These are phyloP conservation scores for Hypericum androsaemum DNA, from an alignment of 345 rosid genomes.

Conservation along the genomic window DNA sequence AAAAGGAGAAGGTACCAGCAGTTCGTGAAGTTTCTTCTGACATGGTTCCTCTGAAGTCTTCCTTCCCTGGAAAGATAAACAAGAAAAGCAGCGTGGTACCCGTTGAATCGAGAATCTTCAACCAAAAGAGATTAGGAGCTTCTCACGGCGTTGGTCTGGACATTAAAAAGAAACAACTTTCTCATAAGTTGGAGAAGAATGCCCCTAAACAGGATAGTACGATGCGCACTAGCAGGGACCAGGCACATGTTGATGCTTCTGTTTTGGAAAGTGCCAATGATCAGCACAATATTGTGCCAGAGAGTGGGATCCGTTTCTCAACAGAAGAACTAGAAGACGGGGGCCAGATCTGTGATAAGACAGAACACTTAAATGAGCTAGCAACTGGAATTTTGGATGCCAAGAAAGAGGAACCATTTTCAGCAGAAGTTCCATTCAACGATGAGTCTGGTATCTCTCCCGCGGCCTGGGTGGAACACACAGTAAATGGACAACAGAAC, in stretches of 20 bases:
- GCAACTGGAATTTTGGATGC: constrained; percentile 15
- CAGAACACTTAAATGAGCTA: constrained; percentile 20
- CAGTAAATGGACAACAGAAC: constrained; percentile 35
- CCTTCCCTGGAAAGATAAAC: constrained; percentile 38
- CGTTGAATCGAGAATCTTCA: constrained; percentile 41
- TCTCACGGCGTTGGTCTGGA: constrained; percentile 18
- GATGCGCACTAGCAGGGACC: constrained; percentile 21
- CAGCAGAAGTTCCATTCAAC: constrained; percentile 13
- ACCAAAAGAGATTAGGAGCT: constrained; percentile 38
- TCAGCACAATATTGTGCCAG: constrained; percentile 17
- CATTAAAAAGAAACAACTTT: constrained; percentile 21
- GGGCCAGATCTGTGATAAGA: constrained; percentile 17
- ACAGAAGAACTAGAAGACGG: constrained; percentile 20
- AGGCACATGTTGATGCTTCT: constrained; percentile 21
- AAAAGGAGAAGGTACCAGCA: constrained; percentile 22
- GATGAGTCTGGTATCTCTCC: constrained; percentile 51
- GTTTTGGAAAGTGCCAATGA: constrained; percentile 17
- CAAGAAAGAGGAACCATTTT: constrained; percentile 16
- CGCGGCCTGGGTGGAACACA: constrained; percentile 43
- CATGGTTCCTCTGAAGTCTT: constrained; percentile 31
- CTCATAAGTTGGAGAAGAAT: constrained; percentile 21
- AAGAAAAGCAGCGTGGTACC: constrained; percentile 57
- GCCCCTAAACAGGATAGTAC: constrained; percentile 17
- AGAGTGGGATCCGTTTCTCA: constrained; percentile 12
- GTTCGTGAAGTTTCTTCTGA: constrained; percentile 25